A percentile compares a stretch with the other conserved stretches of the same genome.
Evolutionary conservation across 352 stramenopile genomes (phyloP).

Genomic region (Phytophthora multivora): DNA sequence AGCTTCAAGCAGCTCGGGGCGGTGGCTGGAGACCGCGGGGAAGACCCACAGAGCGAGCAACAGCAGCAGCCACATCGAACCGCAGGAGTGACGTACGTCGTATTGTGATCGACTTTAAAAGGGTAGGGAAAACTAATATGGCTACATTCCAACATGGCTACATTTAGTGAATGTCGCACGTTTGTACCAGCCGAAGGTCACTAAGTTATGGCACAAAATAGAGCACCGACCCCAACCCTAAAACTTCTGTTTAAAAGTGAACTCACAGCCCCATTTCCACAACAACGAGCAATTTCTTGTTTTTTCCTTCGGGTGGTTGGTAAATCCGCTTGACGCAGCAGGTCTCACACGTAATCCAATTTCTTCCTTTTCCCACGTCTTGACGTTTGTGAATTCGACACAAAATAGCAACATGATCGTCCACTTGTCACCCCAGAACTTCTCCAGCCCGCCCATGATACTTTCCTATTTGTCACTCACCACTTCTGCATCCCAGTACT

Average conservation of each 20-base stretch:
- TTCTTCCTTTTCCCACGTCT: too few relatives aligned
- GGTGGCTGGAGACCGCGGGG: not conserved
- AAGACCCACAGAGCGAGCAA: slow-evolving; percentile 4
- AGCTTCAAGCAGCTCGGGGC: slow-evolving; percentile 30
- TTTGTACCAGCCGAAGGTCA: not conserved
- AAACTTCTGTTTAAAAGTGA: too few relatives aligned
- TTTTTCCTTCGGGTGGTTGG: not conserved
- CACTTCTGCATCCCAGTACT: slow-evolving; percentile 5
- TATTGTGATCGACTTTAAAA: slow-evolving; percentile 12
- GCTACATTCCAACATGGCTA: slow-evolving; percentile 8
- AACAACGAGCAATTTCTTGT: slow-evolving; percentile 10
- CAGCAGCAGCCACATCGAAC: slow-evolving; percentile 10
- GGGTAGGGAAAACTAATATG: not conserved
- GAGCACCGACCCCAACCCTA: too few relatives aligned
- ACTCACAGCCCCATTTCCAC: slow-evolving; percentile 1
- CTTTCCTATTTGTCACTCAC: not conserved
- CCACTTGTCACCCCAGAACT: not conserved
- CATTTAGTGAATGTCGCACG: not conserved
- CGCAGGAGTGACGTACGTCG: not conserved
- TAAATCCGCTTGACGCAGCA: not conserved
- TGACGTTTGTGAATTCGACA: not conserved
- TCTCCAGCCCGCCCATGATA: slow-evolving; percentile 7
- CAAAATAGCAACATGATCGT: slow-evolving; percentile 10
- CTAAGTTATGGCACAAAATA: too few relatives aligned
- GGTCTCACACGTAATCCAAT: not conserved